phyloP scores from a whole-genome alignment of 169 alveolate genomes.

The Cryptosporidium meleagridis region DNA sequence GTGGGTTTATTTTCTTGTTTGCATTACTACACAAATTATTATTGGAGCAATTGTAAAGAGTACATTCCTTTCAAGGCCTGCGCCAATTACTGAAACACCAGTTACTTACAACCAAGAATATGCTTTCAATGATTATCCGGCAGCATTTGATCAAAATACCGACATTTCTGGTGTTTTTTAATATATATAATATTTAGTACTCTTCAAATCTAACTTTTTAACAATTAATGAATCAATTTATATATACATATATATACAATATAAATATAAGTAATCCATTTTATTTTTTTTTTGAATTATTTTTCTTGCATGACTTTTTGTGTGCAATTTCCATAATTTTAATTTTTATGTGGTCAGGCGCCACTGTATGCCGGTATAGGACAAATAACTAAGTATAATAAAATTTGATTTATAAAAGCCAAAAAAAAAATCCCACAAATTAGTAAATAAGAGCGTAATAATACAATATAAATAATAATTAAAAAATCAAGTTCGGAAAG shows the following conservation, averaged over 20 bases:
- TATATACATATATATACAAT: neutral
- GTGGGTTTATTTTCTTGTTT: conserved; percentile 64
- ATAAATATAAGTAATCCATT: neutral
- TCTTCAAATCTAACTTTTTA: neutral
- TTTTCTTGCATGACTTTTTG: conserved; percentile 33
- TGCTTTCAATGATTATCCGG: conserved; percentile 10
- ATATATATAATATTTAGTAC: neutral
- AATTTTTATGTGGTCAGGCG: conserved; percentile 24
- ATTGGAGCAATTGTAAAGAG: conserved; percentile 60
- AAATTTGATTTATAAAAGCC: neutral
- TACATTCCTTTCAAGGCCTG: conserved; percentile 38
- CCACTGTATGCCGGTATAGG: neutral
- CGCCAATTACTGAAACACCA: conserved; percentile 24
- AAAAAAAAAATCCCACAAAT: neutral
- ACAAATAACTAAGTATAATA: neutral
- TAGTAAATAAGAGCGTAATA: neutral
- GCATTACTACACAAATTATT: conserved; percentile 26
- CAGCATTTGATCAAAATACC: conserved; percentile 29
- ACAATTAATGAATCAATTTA: too few species aligned
- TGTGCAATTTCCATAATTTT: neutral
- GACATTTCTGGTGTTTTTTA: conserved; percentile 50
- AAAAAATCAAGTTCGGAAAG: neutral
- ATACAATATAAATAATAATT: neutral
- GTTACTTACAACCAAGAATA: conserved; percentile 21
- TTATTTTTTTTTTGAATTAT: neutral